A percentile compares a stretch with the other conserved stretches of the same genome.
phyloP scores from a whole-genome alignment of 768 basidiomycete species.

The Calocera viscosa region DNA sequence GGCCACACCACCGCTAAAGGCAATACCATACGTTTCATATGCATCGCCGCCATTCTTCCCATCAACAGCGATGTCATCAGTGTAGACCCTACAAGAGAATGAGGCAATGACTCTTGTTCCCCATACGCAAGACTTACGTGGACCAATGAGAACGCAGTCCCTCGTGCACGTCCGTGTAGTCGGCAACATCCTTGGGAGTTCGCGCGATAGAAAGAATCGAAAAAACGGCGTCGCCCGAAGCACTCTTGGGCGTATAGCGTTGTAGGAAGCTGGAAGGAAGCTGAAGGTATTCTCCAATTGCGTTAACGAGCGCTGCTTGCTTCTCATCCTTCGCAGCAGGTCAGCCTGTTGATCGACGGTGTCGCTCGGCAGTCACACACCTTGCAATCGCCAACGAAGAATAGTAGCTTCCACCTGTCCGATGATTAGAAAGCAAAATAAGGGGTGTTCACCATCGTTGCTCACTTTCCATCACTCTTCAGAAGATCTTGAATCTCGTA shows the following conservation, averaged over 20 bases:
- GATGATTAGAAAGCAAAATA: neutral
- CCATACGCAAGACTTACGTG: slow-evolving; percentile 29
- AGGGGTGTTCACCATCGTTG: too few species aligned
- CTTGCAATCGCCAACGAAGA: slow-evolving; percentile 6
- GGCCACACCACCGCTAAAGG: slow-evolving; percentile 37
- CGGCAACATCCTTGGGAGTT: slow-evolving; percentile 22
- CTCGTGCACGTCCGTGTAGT: slow-evolving; percentile 37
- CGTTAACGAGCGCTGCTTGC: neutral
- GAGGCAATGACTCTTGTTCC: neutral
- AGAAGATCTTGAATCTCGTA: slow-evolving; percentile 44
- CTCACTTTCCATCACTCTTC: neutral
- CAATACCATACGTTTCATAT: slow-evolving; percentile 45
- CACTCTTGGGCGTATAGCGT: slow-evolving; percentile 24
- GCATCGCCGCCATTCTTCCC: slow-evolving; percentile 40
- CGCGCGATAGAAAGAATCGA: slow-evolving; percentile 25
- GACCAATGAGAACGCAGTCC: slow-evolving; percentile 46
- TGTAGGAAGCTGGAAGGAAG: slow-evolving; percentile 20
- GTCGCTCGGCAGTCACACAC: neutral
- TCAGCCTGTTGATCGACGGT: neutral
- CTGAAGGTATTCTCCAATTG: neutral
- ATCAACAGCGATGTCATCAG: slow-evolving; percentile 42
- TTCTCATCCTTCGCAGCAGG: neutral
- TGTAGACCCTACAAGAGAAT: slow-evolving; percentile 35
- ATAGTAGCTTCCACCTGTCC: neutral
- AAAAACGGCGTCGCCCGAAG: slow-evolving; percentile 22